Evolutionary conservation across 75 land plant species (phyloP).

Genomic region (Pseudotsuga menziesii): DNA sequence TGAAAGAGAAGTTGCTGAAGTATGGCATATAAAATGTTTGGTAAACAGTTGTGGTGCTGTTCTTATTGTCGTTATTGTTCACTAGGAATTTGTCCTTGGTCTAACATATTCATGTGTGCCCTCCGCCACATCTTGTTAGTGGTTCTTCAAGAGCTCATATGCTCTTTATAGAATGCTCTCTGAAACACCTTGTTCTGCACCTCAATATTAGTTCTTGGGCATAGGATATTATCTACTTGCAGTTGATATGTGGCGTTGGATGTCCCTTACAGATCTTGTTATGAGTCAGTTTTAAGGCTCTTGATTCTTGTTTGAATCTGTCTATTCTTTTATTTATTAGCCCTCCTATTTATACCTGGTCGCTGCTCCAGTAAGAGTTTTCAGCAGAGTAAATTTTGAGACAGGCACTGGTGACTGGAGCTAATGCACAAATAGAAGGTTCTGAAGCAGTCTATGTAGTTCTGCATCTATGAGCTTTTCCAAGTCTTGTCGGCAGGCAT

Average conservation of each 20-base stretch:
- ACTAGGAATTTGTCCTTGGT: conserved; percentile 12
- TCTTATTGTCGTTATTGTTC: conserved; percentile 4
- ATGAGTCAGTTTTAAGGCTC: conserved; percentile 4
- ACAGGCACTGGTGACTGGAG: background rate
- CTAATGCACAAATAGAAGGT: conserved; percentile 3
- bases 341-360: background rate
- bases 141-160: conserved; percentile 2
- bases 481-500: background rate
- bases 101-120: conserved; percentile 14
- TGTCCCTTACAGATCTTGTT: conserved; percentile 7
- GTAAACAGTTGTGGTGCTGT: background rate
- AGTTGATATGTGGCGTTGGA: conserved; percentile 7
- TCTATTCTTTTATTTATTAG: conserved; percentile 3
- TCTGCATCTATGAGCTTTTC: background rate
- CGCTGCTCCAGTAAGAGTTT: background rate
- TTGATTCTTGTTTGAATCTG: conserved; percentile 3
- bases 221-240: conserved; percentile 8
- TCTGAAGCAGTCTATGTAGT: background rate
- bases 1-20: conserved; percentile 62
- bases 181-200: background rate
- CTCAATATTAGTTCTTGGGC: background rate
- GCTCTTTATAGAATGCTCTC: background rate
- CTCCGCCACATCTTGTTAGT: background rate
- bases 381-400: background rate
- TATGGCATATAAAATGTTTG: conserved; percentile 20